Evolutionary conservation across 768 basidiomycete species (phyloP), one percentile per base, ranked within the genome.

Genomic region (Leccinum disarticulatum): DNA sequence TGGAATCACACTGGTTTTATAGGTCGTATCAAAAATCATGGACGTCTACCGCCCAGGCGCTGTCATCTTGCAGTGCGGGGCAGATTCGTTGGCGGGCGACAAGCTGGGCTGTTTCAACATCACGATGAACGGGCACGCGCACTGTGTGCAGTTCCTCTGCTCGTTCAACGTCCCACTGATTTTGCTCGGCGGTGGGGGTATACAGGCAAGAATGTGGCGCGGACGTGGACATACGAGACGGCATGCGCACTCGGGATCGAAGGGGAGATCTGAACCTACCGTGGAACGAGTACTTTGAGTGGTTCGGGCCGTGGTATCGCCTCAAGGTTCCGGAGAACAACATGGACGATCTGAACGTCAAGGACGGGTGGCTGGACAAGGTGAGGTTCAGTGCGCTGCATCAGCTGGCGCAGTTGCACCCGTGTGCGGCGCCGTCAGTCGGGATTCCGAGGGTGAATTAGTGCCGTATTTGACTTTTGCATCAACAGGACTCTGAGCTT

Each of bases 141-240:
- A 88, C 63, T 97, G 93, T 67, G 93, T 95, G n/a, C 84, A 88
- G 61, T 98, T 90, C 70, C 80, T 98, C 55, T 86, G 91, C 54
- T 81, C 83, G 61, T 86, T 91, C 69, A 86, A 90, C 62, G 77
- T 97, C 35, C 96, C 96, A 0, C 80, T 95, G 53, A 91, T 98
- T 64, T 80, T 98, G 41, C 82, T 99, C 3, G 96, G 96, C 31
- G 96, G 96, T 2, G 96, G 96, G 96, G 96, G 2, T 99, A 98
- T 74, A 98, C 96, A 0, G 90, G 95, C 48, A 93, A 95, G 74
- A 99, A 99, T 69, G 17, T 41, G 19, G 93, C 93, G 6, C 82
- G 93, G 49, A 86, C 89, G 36, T 98, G 96, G 96, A 88, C 94
- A 30, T 96, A 91, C 77, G 96, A 99, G 74, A 99, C 97, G 0